phyloP scores from a whole-genome alignment of 2,329 filamentous ascomycete species.

The Beauveria caledonica region DNA sequence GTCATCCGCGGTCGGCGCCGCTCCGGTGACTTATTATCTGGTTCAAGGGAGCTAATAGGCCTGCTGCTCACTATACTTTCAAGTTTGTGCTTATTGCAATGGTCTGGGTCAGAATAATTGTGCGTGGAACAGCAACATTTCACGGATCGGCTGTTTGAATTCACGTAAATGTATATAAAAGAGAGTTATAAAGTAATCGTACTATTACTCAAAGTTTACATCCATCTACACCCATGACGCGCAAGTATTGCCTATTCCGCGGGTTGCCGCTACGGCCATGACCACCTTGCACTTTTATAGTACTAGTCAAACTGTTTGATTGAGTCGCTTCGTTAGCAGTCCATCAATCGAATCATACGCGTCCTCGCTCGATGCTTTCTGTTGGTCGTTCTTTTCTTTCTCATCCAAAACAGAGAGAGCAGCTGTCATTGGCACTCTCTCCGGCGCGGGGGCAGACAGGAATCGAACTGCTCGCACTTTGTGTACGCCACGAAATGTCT shows the following conservation, averaged over 20 bases:
- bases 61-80: background rate
- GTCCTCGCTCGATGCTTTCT: background rate
- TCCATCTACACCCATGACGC: background rate
- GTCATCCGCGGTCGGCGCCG: background rate
- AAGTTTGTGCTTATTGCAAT: background rate
- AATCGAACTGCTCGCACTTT: conserved; percentile 3
- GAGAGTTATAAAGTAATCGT: too few relatives aligned
- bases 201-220: background rate
- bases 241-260: background rate
- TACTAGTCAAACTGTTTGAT: background rate
- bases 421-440: conserved; percentile 5
- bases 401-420: conserved; percentile 1
- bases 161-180: too few relatives aligned
- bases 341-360: background rate
- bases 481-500: conserved; percentile 5
- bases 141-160: too few relatives aligned
- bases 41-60: background rate
- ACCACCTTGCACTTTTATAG: background rate
- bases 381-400: background rate
- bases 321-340: background rate
- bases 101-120: background rate
- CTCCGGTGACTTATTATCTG: background rate
- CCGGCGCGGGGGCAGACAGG: background rate
- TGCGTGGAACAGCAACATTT: too few relatives aligned
- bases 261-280: background rate